These are phyloP conservation scores for Boletellus sp. DNA, from an alignment of 768 basidiomycete species.

Conservation along the genomic window DNA sequence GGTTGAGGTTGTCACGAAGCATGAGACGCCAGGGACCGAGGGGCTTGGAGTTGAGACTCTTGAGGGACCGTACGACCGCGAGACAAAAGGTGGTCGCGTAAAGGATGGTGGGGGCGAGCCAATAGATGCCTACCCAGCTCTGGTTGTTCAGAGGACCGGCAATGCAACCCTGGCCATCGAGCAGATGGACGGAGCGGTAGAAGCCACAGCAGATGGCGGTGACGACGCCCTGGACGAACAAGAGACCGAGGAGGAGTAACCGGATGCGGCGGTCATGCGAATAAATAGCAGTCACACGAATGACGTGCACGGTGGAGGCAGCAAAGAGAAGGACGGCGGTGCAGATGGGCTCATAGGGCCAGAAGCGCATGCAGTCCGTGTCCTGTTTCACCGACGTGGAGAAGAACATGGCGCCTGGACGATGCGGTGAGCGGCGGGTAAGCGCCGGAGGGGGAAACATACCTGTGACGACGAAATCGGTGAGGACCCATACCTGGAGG, in stretches of 20 bases:
- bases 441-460: constrained; percentile 11
- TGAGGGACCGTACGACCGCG: constrained; percentile 22
- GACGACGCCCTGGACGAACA: constrained; percentile 64
- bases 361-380: constrained; percentile 62
- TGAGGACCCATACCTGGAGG: constrained; percentile 71
- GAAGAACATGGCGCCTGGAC: constrained; percentile 76
- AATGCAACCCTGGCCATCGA: constrained; percentile 79
- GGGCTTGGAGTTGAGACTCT: constrained; percentile 39
- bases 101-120: constrained; percentile 72
- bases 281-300: constrained; percentile 77
- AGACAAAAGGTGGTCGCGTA: constrained; percentile 37
- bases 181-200: constrained; percentile 75
- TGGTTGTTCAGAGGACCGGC: constrained; percentile 68
- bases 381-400: constrained; percentile 62
- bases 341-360: constrained; percentile 82
- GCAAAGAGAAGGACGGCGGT: constrained; percentile 73
- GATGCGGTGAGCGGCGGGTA: constrained; percentile 1
- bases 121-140: constrained; percentile 81
- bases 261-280: constrained; percentile 55
- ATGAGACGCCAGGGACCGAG: constrained; percentile 78
- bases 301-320: constrained; percentile 71
- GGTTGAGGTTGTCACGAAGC: constrained; percentile 86
- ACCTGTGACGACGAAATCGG: constrained; percentile 78
- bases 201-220: constrained; percentile 77
- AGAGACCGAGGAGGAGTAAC: constrained; percentile 50